Conservation (phyloP, 768 basidiomycete species). For the Leccinum aurantiacum region DNA sequence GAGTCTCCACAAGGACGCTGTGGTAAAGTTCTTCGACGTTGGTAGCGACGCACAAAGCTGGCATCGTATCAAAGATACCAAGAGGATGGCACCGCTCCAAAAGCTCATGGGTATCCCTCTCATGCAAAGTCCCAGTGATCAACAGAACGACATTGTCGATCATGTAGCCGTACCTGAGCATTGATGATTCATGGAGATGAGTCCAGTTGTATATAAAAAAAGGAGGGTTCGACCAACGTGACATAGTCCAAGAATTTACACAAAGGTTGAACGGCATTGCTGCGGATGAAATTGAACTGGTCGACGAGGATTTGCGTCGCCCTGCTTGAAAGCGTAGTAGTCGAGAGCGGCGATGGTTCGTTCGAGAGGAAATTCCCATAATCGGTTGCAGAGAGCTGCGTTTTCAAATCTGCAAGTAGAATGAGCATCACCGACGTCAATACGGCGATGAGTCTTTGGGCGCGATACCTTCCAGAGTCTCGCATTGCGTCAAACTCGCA, state of each 20-base stretch:
- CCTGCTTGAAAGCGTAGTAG: slow-evolving; percentile 94
- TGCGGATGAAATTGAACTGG: slow-evolving; percentile 93
- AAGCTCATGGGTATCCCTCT: slow-evolving; percentile 95
- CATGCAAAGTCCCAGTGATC: slow-evolving; percentile 96
- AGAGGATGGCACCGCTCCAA: slow-evolving; percentile 96
- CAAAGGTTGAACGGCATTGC: slow-evolving; percentile 88
- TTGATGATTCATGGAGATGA: slow-evolving; percentile 2
- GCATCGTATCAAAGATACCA: slow-evolving; percentile 98
- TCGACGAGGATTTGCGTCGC: slow-evolving; percentile 94
- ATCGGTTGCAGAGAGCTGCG: slow-evolving; percentile 94
- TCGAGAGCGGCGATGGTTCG: slow-evolving; percentile 90
- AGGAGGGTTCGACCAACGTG: slow-evolving; percentile 61
- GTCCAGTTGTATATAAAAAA: neutral
- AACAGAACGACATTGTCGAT: slow-evolving; percentile 98
- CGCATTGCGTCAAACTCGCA: slow-evolving; percentile 93
- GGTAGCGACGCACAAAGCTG: slow-evolving; percentile 97
- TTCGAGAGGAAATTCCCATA: slow-evolving; percentile 98
- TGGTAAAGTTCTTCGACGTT: slow-evolving; percentile 98
- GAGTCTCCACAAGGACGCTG: slow-evolving; percentile 95
- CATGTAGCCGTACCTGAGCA: slow-evolving; percentile 91
- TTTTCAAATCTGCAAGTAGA: slow-evolving; percentile 75
- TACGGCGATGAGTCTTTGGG: neutral
- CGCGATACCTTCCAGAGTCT: slow-evolving; percentile 84
- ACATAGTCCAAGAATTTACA: slow-evolving; percentile 96
- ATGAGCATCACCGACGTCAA: slow-evolving; percentile 3